These are phyloP conservation scores for Phytopythium cucurbitacearum DNA, from an alignment of 352 stramenopile species.

Conservation along the genomic window DNA sequence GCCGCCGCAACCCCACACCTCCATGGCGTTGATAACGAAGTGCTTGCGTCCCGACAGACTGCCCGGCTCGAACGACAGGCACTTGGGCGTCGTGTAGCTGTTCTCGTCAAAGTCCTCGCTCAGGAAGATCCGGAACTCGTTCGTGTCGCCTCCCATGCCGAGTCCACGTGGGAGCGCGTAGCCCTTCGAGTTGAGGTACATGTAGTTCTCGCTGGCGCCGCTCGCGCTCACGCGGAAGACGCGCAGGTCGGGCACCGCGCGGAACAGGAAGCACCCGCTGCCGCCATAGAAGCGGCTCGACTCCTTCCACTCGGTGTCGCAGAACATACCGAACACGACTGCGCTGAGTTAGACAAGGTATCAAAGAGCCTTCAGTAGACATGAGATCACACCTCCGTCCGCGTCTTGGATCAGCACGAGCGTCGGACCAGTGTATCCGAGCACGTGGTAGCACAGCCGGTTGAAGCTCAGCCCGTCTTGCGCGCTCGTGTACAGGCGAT, in stretches of 20 bases:
- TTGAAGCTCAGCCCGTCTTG: conserved; percentile 85
- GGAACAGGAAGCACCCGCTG: conserved; percentile 81
- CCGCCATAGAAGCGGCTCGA: conserved; percentile 76
- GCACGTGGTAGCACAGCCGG: conserved; percentile 71
- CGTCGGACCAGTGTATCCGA: conserved; percentile 75
- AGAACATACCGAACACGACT: conserved; percentile 87
- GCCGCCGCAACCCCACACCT: conserved; percentile 79
- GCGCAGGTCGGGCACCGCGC: conserved; percentile 51
- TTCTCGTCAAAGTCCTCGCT: conserved; percentile 83
- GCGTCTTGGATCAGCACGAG: conserved; percentile 65
- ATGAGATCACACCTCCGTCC: conserved; percentile 39
- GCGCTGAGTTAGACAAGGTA: not conserved
- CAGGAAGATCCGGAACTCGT: conserved; percentile 72
- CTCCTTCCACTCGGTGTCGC: conserved; percentile 82
- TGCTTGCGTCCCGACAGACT: conserved; percentile 48
- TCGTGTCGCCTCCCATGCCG: conserved; percentile 72
- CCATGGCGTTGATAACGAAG: conserved; percentile 64
- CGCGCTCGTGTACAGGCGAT: conserved; percentile 74
- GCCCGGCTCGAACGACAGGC: conserved; percentile 67
- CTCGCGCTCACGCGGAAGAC: conserved; percentile 53
- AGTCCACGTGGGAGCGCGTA: conserved; percentile 67
- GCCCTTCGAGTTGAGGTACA: conserved; percentile 88
- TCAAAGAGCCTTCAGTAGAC: conserved; percentile 1
- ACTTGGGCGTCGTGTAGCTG: conserved; percentile 76
- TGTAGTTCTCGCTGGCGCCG: conserved; percentile 59